phyloP scores from a whole-genome alignment of 1,284 basidiomycete species.

The Ceratobasidium sp. region DNA sequence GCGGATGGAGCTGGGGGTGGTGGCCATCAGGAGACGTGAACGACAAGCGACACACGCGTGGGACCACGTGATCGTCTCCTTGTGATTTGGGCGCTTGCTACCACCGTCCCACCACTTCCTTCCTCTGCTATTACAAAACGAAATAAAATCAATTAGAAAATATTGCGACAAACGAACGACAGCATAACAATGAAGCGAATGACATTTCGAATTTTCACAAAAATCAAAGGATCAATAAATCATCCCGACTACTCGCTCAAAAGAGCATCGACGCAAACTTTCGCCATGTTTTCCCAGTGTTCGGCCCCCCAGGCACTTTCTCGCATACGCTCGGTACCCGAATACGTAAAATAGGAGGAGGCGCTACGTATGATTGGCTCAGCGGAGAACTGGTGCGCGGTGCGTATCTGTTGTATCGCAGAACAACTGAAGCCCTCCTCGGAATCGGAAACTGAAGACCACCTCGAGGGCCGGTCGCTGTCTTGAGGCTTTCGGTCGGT shows the following conservation, averaged over 20 bases:
- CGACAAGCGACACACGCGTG: neutral
- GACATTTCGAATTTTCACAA: neutral
- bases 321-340: neutral
- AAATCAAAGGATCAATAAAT: neutral
- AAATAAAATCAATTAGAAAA: neutral
- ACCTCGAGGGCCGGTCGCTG: neutral
- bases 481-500: neutral
- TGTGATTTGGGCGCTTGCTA: neutral
- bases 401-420: neutral
- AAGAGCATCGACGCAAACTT: conserved; percentile 34
- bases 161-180: neutral
- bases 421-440: neutral
- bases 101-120: neutral
- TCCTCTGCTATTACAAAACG: neutral
- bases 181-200: neutral
- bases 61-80: conserved; percentile 1
- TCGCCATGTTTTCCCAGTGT: neutral
- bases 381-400: conserved; percentile 11
- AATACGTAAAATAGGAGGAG: neutral
- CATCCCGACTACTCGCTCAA: neutral
- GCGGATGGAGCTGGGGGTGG: conserved; percentile 27
- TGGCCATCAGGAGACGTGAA: conserved; percentile 5
- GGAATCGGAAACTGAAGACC: neutral
- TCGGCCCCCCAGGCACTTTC: neutral
- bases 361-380: neutral